Conservation (phyloP, 2,329 filamentous ascomycete species). For the Hawksworthiomyces lignivorus region DNA sequence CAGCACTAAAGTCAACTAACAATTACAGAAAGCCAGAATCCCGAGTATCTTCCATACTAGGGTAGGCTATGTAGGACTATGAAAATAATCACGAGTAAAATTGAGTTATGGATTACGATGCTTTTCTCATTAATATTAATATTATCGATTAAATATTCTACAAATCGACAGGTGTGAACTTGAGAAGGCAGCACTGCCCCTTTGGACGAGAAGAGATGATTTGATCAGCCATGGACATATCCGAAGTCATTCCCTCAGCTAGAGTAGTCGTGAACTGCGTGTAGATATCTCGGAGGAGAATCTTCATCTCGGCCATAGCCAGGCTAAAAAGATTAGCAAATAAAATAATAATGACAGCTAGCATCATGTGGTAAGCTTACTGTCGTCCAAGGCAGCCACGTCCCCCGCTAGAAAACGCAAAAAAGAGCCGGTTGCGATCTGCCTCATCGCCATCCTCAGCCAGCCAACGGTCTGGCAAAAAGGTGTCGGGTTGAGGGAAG, state of each 20-base stretch:
- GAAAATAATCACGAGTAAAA: neutral
- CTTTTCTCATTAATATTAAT: neutral
- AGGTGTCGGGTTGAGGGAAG: conserved; percentile 70
- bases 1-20: neutral
- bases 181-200: conserved; percentile 50
- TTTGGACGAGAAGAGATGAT: conserved; percentile 57
- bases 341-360: too few relatives aligned
- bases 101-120: neutral
- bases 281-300: conserved; percentile 54
- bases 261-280: conserved; percentile 47
- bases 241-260: conserved; percentile 42
- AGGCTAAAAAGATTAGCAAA: conserved; percentile 29
- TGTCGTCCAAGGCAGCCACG: conserved; percentile 59
- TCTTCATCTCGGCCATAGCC: conserved; percentile 61
- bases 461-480: conserved; percentile 78
- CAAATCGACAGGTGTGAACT: conserved; percentile 28
- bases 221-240: conserved; percentile 61
- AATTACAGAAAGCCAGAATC: conserved; percentile 6
- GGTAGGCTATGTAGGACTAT: neutral
- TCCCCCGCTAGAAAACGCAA: conserved; percentile 58
- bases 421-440: conserved; percentile 55
- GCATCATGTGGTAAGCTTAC: conserved; percentile 35
- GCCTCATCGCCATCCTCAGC: conserved; percentile 63
- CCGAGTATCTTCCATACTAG: conserved; percentile 10
- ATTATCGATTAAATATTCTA: too few relatives aligned